Evolutionary conservation across 2,329 filamentous ascomycete species (phyloP).

Genomic region (Ilyonectria mors-panacis): DNA sequence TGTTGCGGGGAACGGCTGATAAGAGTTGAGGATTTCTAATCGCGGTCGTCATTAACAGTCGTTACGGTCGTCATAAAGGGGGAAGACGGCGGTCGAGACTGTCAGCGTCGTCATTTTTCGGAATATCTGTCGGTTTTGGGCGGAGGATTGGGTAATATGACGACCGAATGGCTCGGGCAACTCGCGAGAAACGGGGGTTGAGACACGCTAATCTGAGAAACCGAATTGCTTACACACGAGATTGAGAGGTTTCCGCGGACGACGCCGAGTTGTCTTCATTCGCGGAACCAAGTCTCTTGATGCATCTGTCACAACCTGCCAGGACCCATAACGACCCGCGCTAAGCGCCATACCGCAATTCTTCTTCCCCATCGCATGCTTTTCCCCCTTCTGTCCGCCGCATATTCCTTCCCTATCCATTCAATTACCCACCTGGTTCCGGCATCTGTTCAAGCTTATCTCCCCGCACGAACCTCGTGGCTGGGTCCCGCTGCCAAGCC

Average conservation of each 20-base stretch:
- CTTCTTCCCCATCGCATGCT: not conserved
- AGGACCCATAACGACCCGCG: not conserved
- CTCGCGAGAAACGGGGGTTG: not conserved
- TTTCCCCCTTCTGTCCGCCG: conserved; percentile 1
- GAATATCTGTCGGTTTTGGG: not conserved
- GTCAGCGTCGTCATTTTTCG: conserved; percentile 31
- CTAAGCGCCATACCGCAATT: not conserved
- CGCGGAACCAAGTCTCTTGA: not conserved
- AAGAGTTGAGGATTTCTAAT: conserved; percentile 18
- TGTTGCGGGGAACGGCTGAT: not conserved
- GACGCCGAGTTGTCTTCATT: not conserved
- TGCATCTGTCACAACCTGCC: not conserved
- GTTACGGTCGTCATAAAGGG: conserved; percentile 13
- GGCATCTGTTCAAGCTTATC: conserved; percentile 3
- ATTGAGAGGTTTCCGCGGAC: not conserved
- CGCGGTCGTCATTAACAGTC: conserved; percentile 14
- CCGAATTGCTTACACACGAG: too few relatives aligned
- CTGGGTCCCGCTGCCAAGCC: not conserved
- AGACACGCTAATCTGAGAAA: not conserved
- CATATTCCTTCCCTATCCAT: not conserved
- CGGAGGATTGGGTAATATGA: not conserved
- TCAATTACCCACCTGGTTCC: not conserved
- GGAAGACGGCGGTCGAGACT: not conserved
- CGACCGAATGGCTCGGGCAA: conserved; percentile 7
- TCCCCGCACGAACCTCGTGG: conserved; percentile 1